phyloP scores from a whole-genome alignment of 75 land plant genomes.

The Azolla pinnata region DNA sequence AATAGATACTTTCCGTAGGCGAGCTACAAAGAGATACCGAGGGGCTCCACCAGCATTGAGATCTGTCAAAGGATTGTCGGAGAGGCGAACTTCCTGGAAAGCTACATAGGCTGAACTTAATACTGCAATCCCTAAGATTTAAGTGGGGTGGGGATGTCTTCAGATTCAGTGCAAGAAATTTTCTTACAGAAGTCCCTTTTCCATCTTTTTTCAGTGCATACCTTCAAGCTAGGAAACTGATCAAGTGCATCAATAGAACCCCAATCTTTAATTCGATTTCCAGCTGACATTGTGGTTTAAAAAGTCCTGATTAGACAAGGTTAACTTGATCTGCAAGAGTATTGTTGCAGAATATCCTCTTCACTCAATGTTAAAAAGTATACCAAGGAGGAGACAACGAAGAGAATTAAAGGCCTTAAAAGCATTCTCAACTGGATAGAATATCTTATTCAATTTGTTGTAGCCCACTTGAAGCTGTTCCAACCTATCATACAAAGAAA shows the following conservation, averaged over 20 bases:
- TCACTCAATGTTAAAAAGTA: too few species aligned
- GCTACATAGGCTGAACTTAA: not conserved
- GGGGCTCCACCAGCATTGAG: slow-evolving; percentile 59
- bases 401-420: slow-evolving; percentile 42
- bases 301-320: too few species aligned
- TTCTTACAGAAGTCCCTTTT: too few species aligned
- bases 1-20: slow-evolving; percentile 56
- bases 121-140: too few species aligned
- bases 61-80: slow-evolving; percentile 84
- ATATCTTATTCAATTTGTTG: slow-evolving; percentile 44
- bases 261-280: slow-evolving; percentile 66
- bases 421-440: slow-evolving; percentile 30
- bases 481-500: slow-evolving; percentile 39
- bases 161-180: too few species aligned
- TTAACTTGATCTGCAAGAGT: too few species aligned
- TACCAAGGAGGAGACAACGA: slow-evolving; percentile 83
- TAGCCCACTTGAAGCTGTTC: slow-evolving; percentile 71
- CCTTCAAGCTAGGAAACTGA: slow-evolving; percentile 60
- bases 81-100: slow-evolving; percentile 75
- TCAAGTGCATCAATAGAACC: slow-evolving; percentile 65
- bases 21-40: slow-evolving; percentile 68
- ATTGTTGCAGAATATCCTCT: too few species aligned
- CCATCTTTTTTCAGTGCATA: too few species aligned
- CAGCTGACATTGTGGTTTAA: too few species aligned
- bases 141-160: too few species aligned